phyloP scores from a whole-genome alignment of 495 filamentous ascomycete genomes.

The Cryomyces antarcticus region DNA sequence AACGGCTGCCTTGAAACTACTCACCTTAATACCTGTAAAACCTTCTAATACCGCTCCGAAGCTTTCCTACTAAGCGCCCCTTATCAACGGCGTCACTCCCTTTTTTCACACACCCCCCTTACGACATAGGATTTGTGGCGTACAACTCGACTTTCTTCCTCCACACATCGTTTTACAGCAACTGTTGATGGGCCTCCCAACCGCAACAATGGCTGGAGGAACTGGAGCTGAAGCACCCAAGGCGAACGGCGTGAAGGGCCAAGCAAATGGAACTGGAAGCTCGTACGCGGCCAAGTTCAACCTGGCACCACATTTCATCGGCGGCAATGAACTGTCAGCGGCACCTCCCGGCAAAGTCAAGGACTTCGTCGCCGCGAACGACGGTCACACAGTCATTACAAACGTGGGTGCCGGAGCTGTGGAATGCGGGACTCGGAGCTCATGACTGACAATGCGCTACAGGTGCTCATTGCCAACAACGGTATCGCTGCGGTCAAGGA shows the following conservation, averaged over 20 bases:
- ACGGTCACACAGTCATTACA: slow-evolving; percentile 93
- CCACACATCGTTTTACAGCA: too few species aligned
- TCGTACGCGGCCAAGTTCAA: slow-evolving; percentile 58
- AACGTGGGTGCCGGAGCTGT: slow-evolving; percentile 43
- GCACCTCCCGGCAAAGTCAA: slow-evolving; percentile 66
- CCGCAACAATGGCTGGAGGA: not conserved
- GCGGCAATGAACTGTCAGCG: slow-evolving; percentile 66
- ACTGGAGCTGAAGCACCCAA: slow-evolving; percentile 2
- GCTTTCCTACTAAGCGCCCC: too few species aligned
- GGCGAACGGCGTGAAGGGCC: slow-evolving; percentile 30
- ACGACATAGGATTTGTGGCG: too few species aligned
- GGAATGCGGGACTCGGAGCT: not conserved
- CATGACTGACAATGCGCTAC: not conserved
- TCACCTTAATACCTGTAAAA: too few species aligned
- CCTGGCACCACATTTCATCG: slow-evolving; percentile 82
- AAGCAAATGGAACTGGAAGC: slow-evolving; percentile 16
- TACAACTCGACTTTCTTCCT: too few species aligned
- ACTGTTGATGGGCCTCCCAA: not conserved
- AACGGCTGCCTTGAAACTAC: too few species aligned
- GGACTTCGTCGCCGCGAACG: slow-evolving; percentile 78
- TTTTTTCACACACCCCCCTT: too few species aligned
- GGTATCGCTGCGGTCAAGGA: slow-evolving; percentile 99
- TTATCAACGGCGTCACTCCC: too few species aligned
- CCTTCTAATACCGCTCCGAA: too few species aligned
- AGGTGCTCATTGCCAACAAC: slow-evolving; percentile 99